phyloP scores from a whole-genome alignment of 768 basidiomycete species.

The Boletus sp. region DNA sequence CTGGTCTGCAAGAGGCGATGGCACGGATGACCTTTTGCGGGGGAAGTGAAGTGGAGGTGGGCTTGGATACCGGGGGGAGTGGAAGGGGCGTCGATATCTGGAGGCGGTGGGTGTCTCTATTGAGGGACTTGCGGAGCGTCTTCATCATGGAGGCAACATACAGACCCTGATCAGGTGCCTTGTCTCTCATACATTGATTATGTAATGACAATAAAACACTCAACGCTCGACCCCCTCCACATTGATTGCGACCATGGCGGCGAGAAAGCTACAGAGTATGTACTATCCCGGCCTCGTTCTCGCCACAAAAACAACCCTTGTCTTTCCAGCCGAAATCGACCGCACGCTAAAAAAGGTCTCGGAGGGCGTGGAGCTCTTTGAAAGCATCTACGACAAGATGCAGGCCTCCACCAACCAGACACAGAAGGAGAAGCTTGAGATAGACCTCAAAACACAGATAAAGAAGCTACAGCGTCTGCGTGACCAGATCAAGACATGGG shows the following conservation, averaged over 20 bases:
- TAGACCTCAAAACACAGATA: conserved; percentile 95
- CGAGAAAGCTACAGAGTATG: conserved; percentile 85
- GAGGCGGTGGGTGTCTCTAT: conserved; percentile 55
- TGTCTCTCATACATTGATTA: conserved; percentile 15
- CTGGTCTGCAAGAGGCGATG: conserved; percentile 58
- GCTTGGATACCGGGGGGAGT: conserved; percentile 45
- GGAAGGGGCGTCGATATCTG: conserved; percentile 72
- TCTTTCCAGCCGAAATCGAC: conserved; percentile 90
- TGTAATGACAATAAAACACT: conserved; percentile 16
- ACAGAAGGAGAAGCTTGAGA: conserved; percentile 98
- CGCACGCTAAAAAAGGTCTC: conserved; percentile 95
- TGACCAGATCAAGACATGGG: conserved; percentile 95
- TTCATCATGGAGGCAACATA: conserved; percentile 53
- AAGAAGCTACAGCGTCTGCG: conserved; percentile 87
- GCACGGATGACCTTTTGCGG: conserved; percentile 97
- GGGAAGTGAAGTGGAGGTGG: conserved; percentile 67
- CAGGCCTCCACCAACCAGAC: conserved; percentile 93
- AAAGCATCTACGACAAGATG: conserved; percentile 98
- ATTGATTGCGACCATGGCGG: conserved; percentile 61
- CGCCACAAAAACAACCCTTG: background rate
- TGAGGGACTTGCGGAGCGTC: conserved; percentile 77
- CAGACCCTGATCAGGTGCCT: background rate
- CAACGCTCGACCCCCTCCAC: background rate
- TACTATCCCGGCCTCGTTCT: background rate
- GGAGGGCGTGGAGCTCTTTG: conserved; percentile 94